These are phyloP conservation scores for Solanum hybrid DNA, from an alignment of 305 asterid genomes.

Conservation along the genomic window DNA sequence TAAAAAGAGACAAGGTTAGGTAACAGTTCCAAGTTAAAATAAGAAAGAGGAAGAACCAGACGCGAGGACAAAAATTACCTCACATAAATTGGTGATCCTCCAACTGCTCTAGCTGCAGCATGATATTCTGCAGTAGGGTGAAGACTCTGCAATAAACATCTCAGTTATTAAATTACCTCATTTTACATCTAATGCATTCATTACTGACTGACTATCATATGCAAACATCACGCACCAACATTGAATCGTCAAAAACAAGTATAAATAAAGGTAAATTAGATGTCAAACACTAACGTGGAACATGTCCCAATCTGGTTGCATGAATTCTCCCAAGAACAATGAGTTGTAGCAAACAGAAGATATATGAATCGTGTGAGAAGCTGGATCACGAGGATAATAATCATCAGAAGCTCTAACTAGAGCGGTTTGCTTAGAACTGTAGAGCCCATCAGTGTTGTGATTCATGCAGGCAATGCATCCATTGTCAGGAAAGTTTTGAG, in stretches of 20 bases:
- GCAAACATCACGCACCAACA: background rate
- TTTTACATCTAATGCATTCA: background rate
- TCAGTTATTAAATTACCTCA: conserved; percentile 6
- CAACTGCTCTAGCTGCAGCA: conserved; percentile 97
- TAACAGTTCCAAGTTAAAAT: background rate
- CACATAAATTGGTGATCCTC: conserved; percentile 92
- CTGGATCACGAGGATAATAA: conserved; percentile 68
- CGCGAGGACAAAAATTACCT: conserved; percentile 29
- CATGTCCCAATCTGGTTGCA: conserved; percentile 99
- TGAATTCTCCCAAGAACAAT: conserved; percentile 80
- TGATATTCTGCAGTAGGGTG: conserved; percentile 97
- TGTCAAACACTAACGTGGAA: conserved; percentile 59
- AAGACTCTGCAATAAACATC: conserved; percentile 48
- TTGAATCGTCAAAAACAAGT: background rate
- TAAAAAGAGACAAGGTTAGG: background rate
- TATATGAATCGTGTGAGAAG: conserved; percentile 78
- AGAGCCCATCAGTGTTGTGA: conserved; percentile 88
- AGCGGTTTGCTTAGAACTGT: conserved; percentile 76
- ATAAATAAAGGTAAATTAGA: background rate
- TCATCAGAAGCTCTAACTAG: conserved; percentile 81
- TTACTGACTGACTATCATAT: background rate
- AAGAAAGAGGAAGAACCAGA: background rate
- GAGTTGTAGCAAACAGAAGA: conserved; percentile 90
- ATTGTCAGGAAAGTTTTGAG: conserved; percentile 67
- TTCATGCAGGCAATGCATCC: conserved; percentile 97